phyloP scores from a whole-genome alignment of 2,329 filamentous ascomycete genomes.

The Aspergillus cejpii region DNA sequence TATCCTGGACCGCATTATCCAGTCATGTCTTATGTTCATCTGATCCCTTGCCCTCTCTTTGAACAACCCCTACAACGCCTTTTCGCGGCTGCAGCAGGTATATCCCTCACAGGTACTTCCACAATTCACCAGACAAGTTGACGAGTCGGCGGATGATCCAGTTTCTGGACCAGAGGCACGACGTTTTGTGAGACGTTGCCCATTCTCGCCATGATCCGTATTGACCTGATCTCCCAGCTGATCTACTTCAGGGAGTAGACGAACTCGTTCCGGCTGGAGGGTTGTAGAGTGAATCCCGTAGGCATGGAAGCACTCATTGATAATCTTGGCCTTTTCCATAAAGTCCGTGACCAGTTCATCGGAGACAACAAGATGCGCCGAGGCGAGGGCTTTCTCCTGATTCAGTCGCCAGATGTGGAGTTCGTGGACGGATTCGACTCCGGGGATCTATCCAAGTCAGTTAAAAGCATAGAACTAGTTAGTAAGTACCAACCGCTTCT shows the following conservation, averaged over 20 bases:
- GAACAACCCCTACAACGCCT: neutral
- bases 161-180: neutral
- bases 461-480: constrained; percentile 8
- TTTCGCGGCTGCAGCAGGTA: neutral
- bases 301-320: constrained; percentile 61
- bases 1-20: too few relatives aligned
- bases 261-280: constrained; percentile 54
- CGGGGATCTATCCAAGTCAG: constrained; percentile 48
- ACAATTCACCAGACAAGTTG: neutral
- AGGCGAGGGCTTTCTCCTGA: constrained; percentile 60
- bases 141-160: neutral
- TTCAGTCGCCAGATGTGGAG: constrained; percentile 66
- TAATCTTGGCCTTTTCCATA: constrained; percentile 52
- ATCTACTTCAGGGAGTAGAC: neutral
- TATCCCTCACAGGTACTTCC: neutral
- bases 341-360: constrained; percentile 52
- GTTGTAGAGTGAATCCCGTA: constrained; percentile 66
- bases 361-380: constrained; percentile 60
- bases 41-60: too few relatives aligned
- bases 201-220: too few relatives aligned
- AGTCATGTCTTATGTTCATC: too few relatives aligned
- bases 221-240: too few relatives aligned
- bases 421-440: constrained; percentile 60
- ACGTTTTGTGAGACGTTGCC: neutral
- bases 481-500: constrained; percentile 45